Conservation (phyloP, 1,139 yeast species). For the Blastobotrys elegans region DNA sequence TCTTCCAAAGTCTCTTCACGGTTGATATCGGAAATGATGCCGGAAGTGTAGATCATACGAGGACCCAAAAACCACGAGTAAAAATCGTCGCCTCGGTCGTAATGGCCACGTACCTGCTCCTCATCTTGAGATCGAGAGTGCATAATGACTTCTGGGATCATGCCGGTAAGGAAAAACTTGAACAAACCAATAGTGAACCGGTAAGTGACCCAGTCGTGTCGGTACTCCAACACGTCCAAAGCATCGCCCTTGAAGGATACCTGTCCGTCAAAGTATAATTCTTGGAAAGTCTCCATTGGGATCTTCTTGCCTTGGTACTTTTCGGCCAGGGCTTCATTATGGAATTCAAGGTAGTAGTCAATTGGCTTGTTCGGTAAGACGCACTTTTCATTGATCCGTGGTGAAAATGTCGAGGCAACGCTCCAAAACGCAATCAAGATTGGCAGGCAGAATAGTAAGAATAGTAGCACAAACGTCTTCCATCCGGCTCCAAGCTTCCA, state of each 20-base stretch:
- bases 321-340: constrained; percentile 63
- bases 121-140: constrained; percentile 93
- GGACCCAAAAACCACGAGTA: constrained; percentile 94
- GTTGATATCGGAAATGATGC: constrained; percentile 68
- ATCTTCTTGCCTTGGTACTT: constrained; percentile 77
- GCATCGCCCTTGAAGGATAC: constrained; percentile 87
- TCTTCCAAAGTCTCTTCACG: constrained; percentile 76
- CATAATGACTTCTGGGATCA: constrained; percentile 90
- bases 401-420: constrained; percentile 66
- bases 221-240: constrained; percentile 74
- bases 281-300: constrained; percentile 92
- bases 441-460: constrained; percentile 55
- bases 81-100: constrained; percentile 95
- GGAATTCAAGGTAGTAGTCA: constrained; percentile 76
- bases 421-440: constrained; percentile 82
- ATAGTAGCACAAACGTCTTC: constrained; percentile 50
- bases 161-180: constrained; percentile 76
- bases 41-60: constrained; percentile 90
- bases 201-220: constrained; percentile 90
- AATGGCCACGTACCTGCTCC: constrained; percentile 93
- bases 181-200: constrained; percentile 72
- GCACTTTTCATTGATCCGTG: constrained; percentile 76
- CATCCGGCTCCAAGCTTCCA: constrained; percentile 71
- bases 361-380: constrained; percentile 73
- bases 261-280: constrained; percentile 76